Conservation (phyloP, 2,329 filamentous ascomycete genomes). For the Anthostomella pinea region DNA sequence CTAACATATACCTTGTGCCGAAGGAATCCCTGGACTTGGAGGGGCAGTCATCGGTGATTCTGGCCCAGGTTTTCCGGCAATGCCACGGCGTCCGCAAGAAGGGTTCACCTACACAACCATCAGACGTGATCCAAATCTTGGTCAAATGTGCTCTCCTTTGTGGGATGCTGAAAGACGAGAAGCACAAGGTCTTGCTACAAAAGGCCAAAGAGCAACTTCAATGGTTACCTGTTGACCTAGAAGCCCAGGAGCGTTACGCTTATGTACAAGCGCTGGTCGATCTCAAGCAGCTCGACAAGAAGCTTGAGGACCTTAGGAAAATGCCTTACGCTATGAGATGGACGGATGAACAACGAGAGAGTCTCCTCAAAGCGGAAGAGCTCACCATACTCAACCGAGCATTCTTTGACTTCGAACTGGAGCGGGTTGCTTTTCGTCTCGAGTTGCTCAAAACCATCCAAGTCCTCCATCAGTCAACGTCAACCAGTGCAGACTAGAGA, state of each 20-base stretch:
- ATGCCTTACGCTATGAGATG: not conserved
- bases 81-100: slow-evolving; percentile 6
- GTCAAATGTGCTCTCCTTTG: slow-evolving; percentile 18
- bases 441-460: not conserved
- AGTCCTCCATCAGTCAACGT: not conserved
- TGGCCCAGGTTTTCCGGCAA: slow-evolving; percentile 13
- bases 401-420: not conserved
- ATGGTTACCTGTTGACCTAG: slow-evolving; percentile 16
- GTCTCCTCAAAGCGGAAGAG: not conserved
- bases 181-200: slow-evolving; percentile 10
- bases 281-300: slow-evolving; percentile 1
- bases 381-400: slow-evolving; percentile 3
- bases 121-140: slow-evolving; percentile 12
- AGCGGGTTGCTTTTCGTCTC: not conserved
- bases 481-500: no score
- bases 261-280: slow-evolving; percentile 1
- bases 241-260: slow-evolving; percentile 12
- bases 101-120: not conserved
- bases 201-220: slow-evolving; percentile 11
- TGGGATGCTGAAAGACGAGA: slow-evolving; percentile 15
- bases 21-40: slow-evolving; percentile 10
- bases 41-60: not conserved
- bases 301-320: not conserved
- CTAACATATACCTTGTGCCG: slow-evolving; percentile 8
- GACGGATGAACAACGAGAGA: not conserved